A percentile compares a stretch with the other conserved stretches of the same genome.
These are phyloP conservation scores for Sporormia fimetaria DNA, from an alignment of 495 filamentous ascomycete genomes.

Conservation along the genomic window DNA sequence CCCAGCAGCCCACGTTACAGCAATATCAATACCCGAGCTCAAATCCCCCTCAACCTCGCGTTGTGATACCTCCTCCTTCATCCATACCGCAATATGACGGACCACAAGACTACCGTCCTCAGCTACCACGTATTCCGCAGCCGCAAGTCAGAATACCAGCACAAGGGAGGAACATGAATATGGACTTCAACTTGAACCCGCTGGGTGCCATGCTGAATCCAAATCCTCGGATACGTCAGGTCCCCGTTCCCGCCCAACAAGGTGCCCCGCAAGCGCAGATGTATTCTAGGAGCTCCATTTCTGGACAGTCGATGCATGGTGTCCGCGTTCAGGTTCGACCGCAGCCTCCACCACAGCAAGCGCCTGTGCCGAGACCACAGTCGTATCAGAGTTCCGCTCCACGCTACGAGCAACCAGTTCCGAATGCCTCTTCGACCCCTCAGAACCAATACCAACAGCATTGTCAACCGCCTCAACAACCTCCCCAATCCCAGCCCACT, in stretches of 20 bases:
- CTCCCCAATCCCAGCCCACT: background rate
- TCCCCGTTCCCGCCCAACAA: conserved; percentile 10
- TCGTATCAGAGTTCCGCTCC: conserved; percentile 9
- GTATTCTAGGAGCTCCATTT: too few relatives aligned
- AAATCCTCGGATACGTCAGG: conserved; percentile 15
- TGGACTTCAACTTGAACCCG: background rate
- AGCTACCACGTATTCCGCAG: conserved; percentile 1
- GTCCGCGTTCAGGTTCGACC: too few relatives aligned
- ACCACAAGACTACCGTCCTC: background rate
- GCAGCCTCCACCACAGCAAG: background rate
- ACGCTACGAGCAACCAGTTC: too few relatives aligned
- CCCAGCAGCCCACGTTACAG: conserved; percentile 10
- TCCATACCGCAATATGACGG: conserved; percentile 6
- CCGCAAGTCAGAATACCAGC: conserved; percentile 18
- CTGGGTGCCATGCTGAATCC: conserved; percentile 12
- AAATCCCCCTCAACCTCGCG: conserved; percentile 8
- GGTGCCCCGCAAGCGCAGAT: too few relatives aligned
- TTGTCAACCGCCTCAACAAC: background rate
- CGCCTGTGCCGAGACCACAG: conserved; percentile 6
- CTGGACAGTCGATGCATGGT: too few relatives aligned
- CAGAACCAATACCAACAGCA: conserved; percentile 1
- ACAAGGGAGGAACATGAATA: too few relatives aligned
- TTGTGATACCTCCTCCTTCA: conserved; percentile 18
- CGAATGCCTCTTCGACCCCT: too few relatives aligned
- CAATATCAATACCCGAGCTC: conserved; percentile 8